Evolutionary conservation across 2,329 filamentous ascomycete genomes (phyloP).

Genomic region (Claviceps monticola): DNA sequence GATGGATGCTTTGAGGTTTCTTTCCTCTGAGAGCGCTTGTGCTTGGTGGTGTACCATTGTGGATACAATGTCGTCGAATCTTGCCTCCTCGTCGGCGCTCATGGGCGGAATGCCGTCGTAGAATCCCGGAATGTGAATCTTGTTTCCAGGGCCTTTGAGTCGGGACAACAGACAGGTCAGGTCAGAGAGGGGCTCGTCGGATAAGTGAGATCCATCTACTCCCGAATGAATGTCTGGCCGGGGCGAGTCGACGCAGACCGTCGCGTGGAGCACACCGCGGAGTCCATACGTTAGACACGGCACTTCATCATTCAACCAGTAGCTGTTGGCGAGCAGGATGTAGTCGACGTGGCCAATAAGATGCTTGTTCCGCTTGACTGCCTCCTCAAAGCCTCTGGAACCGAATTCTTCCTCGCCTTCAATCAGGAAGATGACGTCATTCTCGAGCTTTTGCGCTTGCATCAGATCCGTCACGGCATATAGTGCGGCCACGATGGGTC

Average conservation of each 20-base stretch:
- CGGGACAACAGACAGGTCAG: constrained; percentile 70
- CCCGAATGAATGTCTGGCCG: constrained; percentile 87
- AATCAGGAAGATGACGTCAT: constrained; percentile 86
- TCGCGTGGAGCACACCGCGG: constrained; percentile 86
- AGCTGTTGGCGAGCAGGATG: constrained; percentile 91
- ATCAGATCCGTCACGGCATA: constrained; percentile 86
- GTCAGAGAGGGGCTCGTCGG: constrained; percentile 86
- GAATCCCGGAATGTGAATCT: constrained; percentile 74
- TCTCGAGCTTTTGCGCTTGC: constrained; percentile 68
- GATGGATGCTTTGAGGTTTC: constrained; percentile 60
- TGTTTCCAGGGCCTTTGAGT: constrained; percentile 68
- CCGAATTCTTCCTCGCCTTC: constrained; percentile 96
- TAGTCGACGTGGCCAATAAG: constrained; percentile 86
- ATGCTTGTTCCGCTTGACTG: constrained; percentile 64
- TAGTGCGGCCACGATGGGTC: constrained; percentile 82
- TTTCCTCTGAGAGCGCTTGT: constrained; percentile 41
- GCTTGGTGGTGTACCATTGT: constrained; percentile 63
- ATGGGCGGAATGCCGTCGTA: constrained; percentile 72
- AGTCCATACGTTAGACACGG: constrained; percentile 92
- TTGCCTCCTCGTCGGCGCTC: constrained; percentile 58
- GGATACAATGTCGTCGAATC: constrained; percentile 73
- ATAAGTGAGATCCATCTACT: constrained; percentile 84
- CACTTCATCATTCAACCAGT: constrained; percentile 94
- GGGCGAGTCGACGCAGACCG: constrained; percentile 71
- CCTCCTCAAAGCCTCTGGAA: constrained; percentile 77